phyloP scores from a whole-genome alignment of 2,329 filamentous ascomycete species.

The Pseudogymnoascus sp. region DNA sequence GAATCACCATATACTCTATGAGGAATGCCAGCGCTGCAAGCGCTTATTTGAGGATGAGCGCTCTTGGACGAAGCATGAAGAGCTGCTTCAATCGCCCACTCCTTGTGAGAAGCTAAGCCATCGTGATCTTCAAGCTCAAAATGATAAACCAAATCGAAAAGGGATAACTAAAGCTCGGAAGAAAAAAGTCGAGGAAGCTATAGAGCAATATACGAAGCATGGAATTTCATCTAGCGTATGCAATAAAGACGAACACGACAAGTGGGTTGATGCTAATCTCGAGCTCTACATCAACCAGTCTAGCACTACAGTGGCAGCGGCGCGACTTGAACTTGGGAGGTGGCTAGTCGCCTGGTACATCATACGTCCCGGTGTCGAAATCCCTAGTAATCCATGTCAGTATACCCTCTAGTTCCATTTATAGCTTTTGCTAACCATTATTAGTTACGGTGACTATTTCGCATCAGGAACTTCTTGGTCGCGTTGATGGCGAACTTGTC shows the following conservation, averaged over 20 bases:
- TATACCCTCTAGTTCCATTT: background rate
- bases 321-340: background rate
- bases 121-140: background rate
- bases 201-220: background rate
- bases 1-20: background rate
- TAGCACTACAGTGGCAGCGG: background rate
- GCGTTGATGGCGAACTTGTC: background rate
- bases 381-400: background rate
- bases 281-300: background rate
- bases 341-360: background rate
- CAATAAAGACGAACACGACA: background rate
- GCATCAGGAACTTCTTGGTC: background rate
- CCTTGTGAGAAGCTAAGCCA: background rate
- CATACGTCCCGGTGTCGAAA: background rate
- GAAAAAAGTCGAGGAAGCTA: background rate
- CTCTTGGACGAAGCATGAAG: background rate
- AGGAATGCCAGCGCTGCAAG: background rate
- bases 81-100: background rate
- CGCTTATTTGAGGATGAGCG: background rate
- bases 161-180: background rate
- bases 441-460: background rate
- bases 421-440: background rate
- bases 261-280: background rate
- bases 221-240: background rate
- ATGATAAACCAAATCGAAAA: background rate